Evolutionary conservation across 805 yeast species (phyloP), one percentile per base, ranked within the genome.

Genomic region (Saccharomycopsis guyanensis): DNA sequence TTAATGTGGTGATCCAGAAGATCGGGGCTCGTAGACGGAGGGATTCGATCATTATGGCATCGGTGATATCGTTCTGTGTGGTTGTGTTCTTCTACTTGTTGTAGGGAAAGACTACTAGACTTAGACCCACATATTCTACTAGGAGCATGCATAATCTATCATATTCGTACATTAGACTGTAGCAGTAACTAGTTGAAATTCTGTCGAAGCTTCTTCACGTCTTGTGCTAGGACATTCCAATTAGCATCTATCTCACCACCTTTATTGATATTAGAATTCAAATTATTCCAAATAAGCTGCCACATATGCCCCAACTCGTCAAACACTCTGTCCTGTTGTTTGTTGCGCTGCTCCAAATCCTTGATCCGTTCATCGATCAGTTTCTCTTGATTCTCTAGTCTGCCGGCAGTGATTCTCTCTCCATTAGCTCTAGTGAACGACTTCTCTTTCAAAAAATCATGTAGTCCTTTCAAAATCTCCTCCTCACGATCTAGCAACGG

Each of bases 11-110:
- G 46, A 76, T 91, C 25, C 68, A 81, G 7, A 83, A 82, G 62
- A 89, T 91, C 54, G 88, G 88, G 61, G 82, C 95, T 2, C 73
- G 97, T 57, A 82, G 89, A 63, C 85, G 81, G 66, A 77, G 96
- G 47, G 95, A 93, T 62, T 81, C 94, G 19, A 60, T 91, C 24
- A 82, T 91, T n/a, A 64, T 91, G 58, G 91, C 95, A 1, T 55
- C 72, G 3, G 72, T 93, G 43, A 80, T 89, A 25, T 72, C 86
- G 2, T 48, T 75, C 25, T 86, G 97, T 66, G 78, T 89, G 23
- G 57, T 91, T 38, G 61, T 86, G 10, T 62, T 89, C 43, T 79
- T 79, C 56, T 78, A 24, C 24, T 38, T 49, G 23, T 22, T 49
- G 16, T 49, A 42, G n/a, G n/a, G n/a, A n/a, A n/a, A n/a, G n/a